Base-by-base conservation (phyloP, 1,139 yeast genomes). In the Yamadazyma jaroonii region DNA sequence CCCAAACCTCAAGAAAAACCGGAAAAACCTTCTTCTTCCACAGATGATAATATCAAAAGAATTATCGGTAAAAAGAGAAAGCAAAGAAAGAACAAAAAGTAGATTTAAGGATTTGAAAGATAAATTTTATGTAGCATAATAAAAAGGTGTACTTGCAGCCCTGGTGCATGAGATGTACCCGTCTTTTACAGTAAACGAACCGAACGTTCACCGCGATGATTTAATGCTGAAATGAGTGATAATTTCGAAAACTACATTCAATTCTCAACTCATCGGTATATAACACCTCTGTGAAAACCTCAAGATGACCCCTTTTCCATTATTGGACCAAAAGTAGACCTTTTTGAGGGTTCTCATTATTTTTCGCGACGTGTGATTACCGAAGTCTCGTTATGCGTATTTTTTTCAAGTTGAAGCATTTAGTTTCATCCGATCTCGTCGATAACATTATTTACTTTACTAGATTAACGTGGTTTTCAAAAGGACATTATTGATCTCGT, bases 41-140 rank as follows among this genome's bases (percentile, higher is more conserved):
- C 78, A 37, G 62, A 77, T 31, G 80, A 75, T 31, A 77, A 76
- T 44, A 72, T 78, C 23, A 82, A 79, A 54, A 72, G 78, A 48
- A 62, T 84, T 38, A 81, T 83, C 47, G 87, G 84, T 29, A 67
- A 74, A 50, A 85, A 84, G 60, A 78, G 92, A 59, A 83, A 72
- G 64, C 78, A 79, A 64, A 83, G 77, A 67, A 77, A 74, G 67
- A 60, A 61, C 29, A 64, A 66, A 55, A 61, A 59, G 27, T 65
- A 56, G 41, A 15, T 6, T 6, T 14, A 11, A 22, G 25, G 8
- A 29, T 12, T 29, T 12, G 12, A 4, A 8, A 29, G 11, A 23
- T 10, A 23, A 23, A 9, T 9, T 23, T 23, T 23, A 23, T 9
- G 13, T 25, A 17, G 20, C 20, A 17, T 17, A 17, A 17, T 17